phyloP scores from a whole-genome alignment of 176 grass and related monocot species.

The Cenchrus americanus region DNA sequence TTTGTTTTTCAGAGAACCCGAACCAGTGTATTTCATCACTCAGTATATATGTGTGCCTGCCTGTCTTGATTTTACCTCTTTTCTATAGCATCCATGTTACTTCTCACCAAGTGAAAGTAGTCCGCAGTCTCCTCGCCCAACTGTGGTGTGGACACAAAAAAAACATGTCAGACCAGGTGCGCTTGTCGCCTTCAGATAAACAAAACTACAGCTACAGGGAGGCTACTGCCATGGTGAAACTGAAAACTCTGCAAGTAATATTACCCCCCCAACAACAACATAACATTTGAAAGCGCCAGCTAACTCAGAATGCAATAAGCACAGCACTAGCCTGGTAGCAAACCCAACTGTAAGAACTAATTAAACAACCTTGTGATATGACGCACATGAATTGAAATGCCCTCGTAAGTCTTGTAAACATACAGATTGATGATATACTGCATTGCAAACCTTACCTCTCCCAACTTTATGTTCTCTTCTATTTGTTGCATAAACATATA shows the following conservation, averaged over 20 bases:
- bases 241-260: not conserved
- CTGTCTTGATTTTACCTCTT: conserved; percentile 23
- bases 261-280: not conserved
- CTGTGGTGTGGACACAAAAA: conserved; percentile 23
- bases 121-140: not conserved
- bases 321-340: not conserved
- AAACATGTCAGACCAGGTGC: not conserved
- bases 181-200: not conserved
- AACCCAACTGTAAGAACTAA: not conserved
- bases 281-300: not conserved
- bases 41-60: not conserved
- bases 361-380: not conserved
- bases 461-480: conserved; percentile 23
- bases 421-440: not conserved
- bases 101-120: conserved; percentile 41
- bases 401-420: not conserved
- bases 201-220: not conserved
- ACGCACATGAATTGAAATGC: not conserved
- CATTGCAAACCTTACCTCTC: conserved; percentile 6
- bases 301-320: not conserved
- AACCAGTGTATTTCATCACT: not conserved
- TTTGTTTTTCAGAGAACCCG: not conserved
- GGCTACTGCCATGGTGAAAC: not conserved
- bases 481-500: conserved; percentile 16
- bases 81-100: conserved; percentile 26